These are phyloP conservation scores for Anthostomella pinea DNA, from an alignment of 2,329 filamentous ascomycete genomes.

Conservation along the genomic window DNA sequence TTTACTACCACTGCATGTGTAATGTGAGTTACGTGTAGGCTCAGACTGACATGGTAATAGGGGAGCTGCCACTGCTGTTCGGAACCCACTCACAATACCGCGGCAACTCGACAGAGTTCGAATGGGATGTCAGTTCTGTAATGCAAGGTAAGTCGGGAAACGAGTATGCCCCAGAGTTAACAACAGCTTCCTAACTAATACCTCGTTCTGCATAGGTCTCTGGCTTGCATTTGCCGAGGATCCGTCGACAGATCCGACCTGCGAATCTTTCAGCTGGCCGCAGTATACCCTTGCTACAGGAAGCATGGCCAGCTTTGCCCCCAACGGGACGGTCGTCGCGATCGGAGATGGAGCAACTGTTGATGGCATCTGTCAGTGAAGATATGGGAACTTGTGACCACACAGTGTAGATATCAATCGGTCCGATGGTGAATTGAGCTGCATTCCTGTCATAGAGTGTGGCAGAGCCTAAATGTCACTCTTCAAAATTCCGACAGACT, in stretches of 20 bases:
- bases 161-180: background rate
- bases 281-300: slow-evolving; percentile 11
- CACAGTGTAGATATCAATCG: too few species aligned
- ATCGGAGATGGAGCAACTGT: background rate
- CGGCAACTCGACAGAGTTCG: slow-evolving; percentile 29
- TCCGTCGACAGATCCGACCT: slow-evolving; percentile 14
- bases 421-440: too few species aligned
- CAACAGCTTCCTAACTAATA: too few species aligned
- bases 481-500: too few species aligned
- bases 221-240: slow-evolving; percentile 27
- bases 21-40: background rate
- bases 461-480: too few species aligned
- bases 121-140: slow-evolving; percentile 25
- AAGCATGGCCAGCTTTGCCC: background rate
- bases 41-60: slow-evolving; percentile 6
- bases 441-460: too few species aligned
- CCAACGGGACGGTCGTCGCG: background rate
- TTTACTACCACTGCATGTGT: background rate
- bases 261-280: slow-evolving; percentile 21
- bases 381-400: too few species aligned
- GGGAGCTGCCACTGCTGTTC: slow-evolving; percentile 31
- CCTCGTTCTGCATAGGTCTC: too few species aligned
- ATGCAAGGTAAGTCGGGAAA: slow-evolving; percentile 25
- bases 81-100: slow-evolving; percentile 29
- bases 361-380: background rate